phyloP scores from a whole-genome alignment of 2,329 filamentous ascomycete genomes.

The Arthroderma uncinatum region DNA sequence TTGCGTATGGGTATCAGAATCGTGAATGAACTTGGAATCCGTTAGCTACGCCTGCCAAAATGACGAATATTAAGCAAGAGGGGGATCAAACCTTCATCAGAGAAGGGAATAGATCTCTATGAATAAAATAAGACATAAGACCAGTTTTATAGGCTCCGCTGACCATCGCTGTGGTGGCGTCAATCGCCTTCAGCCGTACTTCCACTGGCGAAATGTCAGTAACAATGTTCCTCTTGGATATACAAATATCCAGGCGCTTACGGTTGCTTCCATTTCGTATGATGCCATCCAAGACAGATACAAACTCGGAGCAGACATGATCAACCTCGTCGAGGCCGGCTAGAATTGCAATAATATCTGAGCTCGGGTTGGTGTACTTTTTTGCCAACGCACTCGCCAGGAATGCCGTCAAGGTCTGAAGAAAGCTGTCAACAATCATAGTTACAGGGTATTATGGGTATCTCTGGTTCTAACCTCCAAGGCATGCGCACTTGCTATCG shows the following conservation, averaged over 20 bases:
- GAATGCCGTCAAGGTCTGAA: conserved; percentile 78
- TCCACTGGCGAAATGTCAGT: conserved; percentile 43
- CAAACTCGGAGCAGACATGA: conserved; percentile 75
- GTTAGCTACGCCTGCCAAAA: conserved; percentile 11
- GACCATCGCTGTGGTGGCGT: conserved; percentile 70
- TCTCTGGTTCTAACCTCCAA: conserved; percentile 55
- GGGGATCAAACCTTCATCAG: conserved; percentile 66
- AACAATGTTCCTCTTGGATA: neutral
- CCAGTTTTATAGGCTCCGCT: conserved; percentile 95
- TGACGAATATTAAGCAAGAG: neutral
- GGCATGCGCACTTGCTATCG: conserved; percentile 61
- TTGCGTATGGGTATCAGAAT: conserved; percentile 53
- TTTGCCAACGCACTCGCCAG: conserved; percentile 72
- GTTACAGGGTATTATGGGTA: conserved; percentile 20
- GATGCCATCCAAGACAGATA: conserved; percentile 66
- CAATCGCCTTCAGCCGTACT: conserved; percentile 66
- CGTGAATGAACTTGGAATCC: conserved; percentile 62
- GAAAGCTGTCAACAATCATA: conserved; percentile 7
- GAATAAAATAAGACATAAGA: conserved; percentile 86
- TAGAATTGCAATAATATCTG: conserved; percentile 82
- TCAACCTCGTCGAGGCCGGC: conserved; percentile 85
- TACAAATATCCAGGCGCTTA: conserved; percentile 35
- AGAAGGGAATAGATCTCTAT: conserved; percentile 84
- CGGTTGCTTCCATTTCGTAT: conserved; percentile 64
- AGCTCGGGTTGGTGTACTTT: conserved; percentile 88